Evolutionary conservation across 2,329 filamentous ascomycete species (phyloP).

Genomic region (Tolypocladium endophyticum): DNA sequence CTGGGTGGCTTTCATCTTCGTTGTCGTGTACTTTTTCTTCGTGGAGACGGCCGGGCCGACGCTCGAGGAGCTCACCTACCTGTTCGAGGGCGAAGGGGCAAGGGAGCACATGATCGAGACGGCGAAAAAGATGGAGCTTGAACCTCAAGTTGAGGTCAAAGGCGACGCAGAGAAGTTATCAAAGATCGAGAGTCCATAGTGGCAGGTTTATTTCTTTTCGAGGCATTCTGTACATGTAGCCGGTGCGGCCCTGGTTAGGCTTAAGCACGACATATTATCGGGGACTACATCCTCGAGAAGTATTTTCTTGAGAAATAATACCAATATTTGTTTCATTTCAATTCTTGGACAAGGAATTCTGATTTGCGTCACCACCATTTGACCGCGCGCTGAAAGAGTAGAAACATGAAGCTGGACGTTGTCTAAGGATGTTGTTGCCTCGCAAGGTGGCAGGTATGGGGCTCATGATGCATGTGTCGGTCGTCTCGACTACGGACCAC

Average conservation of each 20-base stretch:
- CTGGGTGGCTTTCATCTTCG: constrained; percentile 25
- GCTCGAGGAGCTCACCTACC: constrained; percentile 21
- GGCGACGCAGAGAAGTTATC: constrained; percentile 1
- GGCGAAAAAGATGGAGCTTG: constrained; percentile 5
- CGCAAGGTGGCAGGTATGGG: too few relatives aligned
- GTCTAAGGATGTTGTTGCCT: neutral
- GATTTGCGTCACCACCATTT: neutral
- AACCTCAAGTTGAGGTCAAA: constrained; percentile 1
- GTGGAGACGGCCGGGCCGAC: constrained; percentile 26
- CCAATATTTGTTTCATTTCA: neutral
- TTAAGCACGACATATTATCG: neutral
- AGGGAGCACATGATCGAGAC: constrained; percentile 14
- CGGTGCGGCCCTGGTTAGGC: too few relatives aligned
- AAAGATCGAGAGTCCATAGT: too few relatives aligned
- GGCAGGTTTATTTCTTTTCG: neutral
- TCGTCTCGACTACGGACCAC: too few relatives aligned
- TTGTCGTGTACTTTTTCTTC: constrained; percentile 29
- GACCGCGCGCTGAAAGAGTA: neutral
- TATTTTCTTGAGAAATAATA: neutral
- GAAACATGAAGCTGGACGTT: neutral
- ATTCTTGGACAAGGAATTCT: neutral
- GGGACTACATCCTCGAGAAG: too few relatives aligned
- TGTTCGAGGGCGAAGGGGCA: constrained; percentile 18
- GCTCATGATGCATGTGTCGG: too few relatives aligned
- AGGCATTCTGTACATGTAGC: too few relatives aligned